Evolutionary conservation across 306 rosid genomes (phyloP).

Genomic region (Cicer judaicum): DNA sequence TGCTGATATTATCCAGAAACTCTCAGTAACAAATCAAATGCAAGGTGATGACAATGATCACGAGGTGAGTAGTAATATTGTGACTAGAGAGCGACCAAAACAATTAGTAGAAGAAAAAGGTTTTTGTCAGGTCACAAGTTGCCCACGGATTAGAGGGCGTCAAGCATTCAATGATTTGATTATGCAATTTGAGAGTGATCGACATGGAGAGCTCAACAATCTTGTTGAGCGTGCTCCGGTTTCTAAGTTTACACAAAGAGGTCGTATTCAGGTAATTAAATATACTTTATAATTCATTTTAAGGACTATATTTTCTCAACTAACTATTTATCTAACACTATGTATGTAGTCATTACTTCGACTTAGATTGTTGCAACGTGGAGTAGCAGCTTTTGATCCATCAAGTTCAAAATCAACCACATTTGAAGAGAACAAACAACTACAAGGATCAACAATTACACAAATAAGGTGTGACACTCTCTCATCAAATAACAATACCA

Average conservation of each 20-base stretch:
- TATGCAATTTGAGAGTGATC: constrained; percentile 69
- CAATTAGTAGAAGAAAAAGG: constrained; percentile 38
- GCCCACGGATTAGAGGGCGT: constrained; percentile 75
- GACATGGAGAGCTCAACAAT: constrained; percentile 61
- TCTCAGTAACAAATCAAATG: constrained; percentile 47
- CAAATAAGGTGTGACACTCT: constrained; percentile 58
- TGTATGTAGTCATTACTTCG: constrained; percentile 68
- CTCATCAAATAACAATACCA: not conserved
- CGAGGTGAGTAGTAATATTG: constrained; percentile 24
- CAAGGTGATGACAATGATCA: constrained; percentile 50
- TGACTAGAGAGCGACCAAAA: constrained; percentile 36
- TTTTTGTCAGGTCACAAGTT: constrained; percentile 39
- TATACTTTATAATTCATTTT: too few species aligned
- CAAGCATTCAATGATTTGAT: constrained; percentile 77
- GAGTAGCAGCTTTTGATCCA: constrained; percentile 49
- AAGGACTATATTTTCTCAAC: too few species aligned
- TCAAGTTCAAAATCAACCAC: constrained; percentile 24
- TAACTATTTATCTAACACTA: too few species aligned
- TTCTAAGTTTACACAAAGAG: constrained; percentile 69
- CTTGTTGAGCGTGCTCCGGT: constrained; percentile 58
- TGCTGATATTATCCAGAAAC: constrained; percentile 63
- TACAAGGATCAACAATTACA: constrained; percentile 58
- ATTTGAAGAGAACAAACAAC: constrained; percentile 43
- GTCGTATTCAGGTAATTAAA: constrained; percentile 74
- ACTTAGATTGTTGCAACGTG: constrained; percentile 67